Evolutionary conservation across 2,329 filamentous ascomycete species (phyloP).

Genomic region (Neonectria coccinea): DNA sequence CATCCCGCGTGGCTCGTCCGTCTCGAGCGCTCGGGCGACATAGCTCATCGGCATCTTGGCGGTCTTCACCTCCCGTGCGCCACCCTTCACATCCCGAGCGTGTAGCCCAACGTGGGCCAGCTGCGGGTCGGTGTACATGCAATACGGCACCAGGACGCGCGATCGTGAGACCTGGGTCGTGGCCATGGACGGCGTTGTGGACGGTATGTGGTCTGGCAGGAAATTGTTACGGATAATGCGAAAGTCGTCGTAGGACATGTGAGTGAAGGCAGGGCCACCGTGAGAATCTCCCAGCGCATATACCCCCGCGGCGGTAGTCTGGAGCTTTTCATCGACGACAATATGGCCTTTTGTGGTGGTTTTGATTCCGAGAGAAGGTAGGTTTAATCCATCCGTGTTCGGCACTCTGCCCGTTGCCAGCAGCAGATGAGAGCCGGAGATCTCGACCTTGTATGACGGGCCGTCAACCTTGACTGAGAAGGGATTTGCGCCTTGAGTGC

Average conservation of each 20-base stretch:
- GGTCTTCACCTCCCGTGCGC: slow-evolving; percentile 53
- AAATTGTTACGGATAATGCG: slow-evolving; percentile 63
- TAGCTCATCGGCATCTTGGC: slow-evolving; percentile 64
- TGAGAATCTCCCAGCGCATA: slow-evolving; percentile 66
- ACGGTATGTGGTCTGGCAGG: slow-evolving; percentile 44
- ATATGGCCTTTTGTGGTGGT: slow-evolving; percentile 58
- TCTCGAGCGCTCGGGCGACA: slow-evolving; percentile 64
- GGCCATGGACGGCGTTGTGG: slow-evolving; percentile 44
- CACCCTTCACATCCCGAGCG: slow-evolving; percentile 50
- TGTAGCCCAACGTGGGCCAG: slow-evolving; percentile 64
- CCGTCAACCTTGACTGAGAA: slow-evolving; percentile 39
- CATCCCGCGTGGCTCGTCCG: slow-evolving; percentile 62
- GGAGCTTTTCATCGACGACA: slow-evolving; percentile 56
- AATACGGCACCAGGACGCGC: slow-evolving; percentile 57
- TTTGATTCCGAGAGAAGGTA: slow-evolving; percentile 55
- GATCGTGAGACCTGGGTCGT: slow-evolving; percentile 42
- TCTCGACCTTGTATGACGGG: slow-evolving; percentile 36
- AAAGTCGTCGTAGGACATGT: slow-evolving; percentile 68
- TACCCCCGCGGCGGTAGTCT: slow-evolving; percentile 56
- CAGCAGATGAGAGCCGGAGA: slow-evolving; percentile 60
- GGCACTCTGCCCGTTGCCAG: slow-evolving; percentile 62
- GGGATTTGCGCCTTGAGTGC: slow-evolving; percentile 22
- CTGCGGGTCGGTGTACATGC: slow-evolving; percentile 66
- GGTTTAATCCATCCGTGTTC: slow-evolving; percentile 60
- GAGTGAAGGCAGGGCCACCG: slow-evolving; percentile 65